phyloP scores from a whole-genome alignment of 148 eudicot genomes.

The Silene uniflora region DNA sequence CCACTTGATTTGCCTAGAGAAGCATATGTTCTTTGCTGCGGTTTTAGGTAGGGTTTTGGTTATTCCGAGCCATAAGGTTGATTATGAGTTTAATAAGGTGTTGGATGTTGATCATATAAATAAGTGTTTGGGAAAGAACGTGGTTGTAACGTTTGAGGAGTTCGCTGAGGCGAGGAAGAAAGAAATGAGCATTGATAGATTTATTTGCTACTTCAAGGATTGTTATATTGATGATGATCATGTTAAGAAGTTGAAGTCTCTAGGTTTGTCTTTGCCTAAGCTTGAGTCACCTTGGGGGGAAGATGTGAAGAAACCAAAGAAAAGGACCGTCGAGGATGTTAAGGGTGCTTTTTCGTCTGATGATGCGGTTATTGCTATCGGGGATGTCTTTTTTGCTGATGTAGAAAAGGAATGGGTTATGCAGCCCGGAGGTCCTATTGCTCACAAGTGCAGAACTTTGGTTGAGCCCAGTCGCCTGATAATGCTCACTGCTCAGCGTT shows the following conservation, averaged over 20 bases:
- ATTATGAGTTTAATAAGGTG: constrained; percentile 62
- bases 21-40: constrained; percentile 97
- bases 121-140: constrained; percentile 77
- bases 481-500: constrained; percentile 88
- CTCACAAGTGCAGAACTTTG: constrained; percentile 77
- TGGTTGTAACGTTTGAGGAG: constrained; percentile 79
- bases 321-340: constrained; percentile 62
- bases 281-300: constrained; percentile 88
- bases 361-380: constrained; percentile 80
- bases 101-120: constrained; percentile 89
- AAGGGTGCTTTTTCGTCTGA: constrained; percentile 59
- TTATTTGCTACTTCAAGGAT: constrained; percentile 75
- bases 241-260: constrained; percentile 71
- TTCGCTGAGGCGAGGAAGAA: constrained; percentile 62
- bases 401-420: constrained; percentile 86
- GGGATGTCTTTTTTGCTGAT: constrained; percentile 92
- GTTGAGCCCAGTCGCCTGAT: constrained; percentile 90
- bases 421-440: constrained; percentile 98
- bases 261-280: constrained; percentile 74
- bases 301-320: constrained; percentile 77
- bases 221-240: constrained; percentile 83
- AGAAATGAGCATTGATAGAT: constrained; percentile 60
- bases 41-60: constrained; percentile 70
- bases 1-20: constrained; percentile 91
- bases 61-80: constrained; percentile 79